phyloP scores from a whole-genome alignment of 345 rosid species.

The Melastoma malabathricum region DNA sequence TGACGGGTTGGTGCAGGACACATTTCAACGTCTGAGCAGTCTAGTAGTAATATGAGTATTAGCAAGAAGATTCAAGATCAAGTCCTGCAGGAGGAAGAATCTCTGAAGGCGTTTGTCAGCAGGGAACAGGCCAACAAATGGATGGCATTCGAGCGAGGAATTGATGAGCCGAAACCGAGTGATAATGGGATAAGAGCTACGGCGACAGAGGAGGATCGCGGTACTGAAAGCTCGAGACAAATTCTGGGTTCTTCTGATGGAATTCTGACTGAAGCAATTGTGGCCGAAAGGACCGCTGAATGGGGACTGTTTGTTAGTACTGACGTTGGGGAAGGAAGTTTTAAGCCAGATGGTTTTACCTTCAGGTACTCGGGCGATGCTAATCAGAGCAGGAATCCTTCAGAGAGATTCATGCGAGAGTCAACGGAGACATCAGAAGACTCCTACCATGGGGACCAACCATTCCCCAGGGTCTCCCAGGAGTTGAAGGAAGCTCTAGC shows the following conservation, averaged over 20 bases:
- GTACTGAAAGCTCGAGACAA: no score
- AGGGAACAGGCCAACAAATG: conserved; percentile 29
- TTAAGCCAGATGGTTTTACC: conserved; percentile 18
- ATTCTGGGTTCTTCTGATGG: no score
- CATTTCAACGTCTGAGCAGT: not conserved
- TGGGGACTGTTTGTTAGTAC: conserved; percentile 70
- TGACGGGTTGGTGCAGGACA: no score
- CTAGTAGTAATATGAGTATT: no score
- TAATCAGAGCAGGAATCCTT: conserved; percentile 20
- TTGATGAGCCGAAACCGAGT: no score
- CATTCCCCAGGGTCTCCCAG: conserved; percentile 63
- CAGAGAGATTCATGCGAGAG: conserved; percentile 13
- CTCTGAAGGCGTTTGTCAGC: conserved; percentile 9
- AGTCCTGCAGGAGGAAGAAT: conserved; percentile 5
- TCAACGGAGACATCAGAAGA: conserved; percentile 63
- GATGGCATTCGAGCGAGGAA: conserved; percentile 44
- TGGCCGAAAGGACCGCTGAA: conserved; percentile 65
- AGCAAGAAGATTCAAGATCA: not conserved
- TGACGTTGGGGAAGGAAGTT: conserved; percentile 31
- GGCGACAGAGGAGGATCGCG: no score
- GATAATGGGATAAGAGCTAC: no score
- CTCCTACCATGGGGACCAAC: conserved; percentile 25
- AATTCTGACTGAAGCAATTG: conserved; percentile 30
- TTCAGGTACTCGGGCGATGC: conserved; percentile 22
- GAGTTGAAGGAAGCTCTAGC: conserved; percentile 83